Evolutionary conservation across 1,284 basidiomycete species (phyloP), one percentile per base, ranked within the genome.

Genomic region (Phylloboletellus chloephorus): DNA sequence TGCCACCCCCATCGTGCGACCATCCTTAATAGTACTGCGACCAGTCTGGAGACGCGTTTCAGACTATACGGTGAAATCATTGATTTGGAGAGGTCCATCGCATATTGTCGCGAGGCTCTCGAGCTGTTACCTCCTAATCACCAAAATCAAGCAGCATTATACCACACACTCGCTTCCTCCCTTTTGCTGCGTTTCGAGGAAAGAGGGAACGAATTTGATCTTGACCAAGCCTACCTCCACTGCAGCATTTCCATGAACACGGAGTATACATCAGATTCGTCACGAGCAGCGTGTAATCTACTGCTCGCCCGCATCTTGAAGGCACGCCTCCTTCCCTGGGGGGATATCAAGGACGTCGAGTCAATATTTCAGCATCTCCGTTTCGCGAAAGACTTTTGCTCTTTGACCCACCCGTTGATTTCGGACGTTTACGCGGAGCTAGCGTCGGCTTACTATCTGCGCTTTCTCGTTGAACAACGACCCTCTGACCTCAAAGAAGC

Each of bases 171-270:
- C 16, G 47, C 49, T 3, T 50, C 46, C 16, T 41, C 43, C 24
- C 56, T 60, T 24, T 25, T 57, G 5, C 39, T 48, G 16, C 60
- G 56, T 23, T 59, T 61, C 21, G 45, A 49, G 9, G 54, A 58
- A 19, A 39, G 24, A 0, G 60, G 57, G 0, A 32, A 59, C 31
- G 58, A 59, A 41, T 43, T 51, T 19, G 57, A 62, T 32, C 48
- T 59, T 13, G 54, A 59, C 7, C 49, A 50, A 34, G 60, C 57
- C 3, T 30, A 39, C 12, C 17, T 57, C 10, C 39, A 48, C 32
- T 60, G 59, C 32, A 40, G 25, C 35, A 23, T 37, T 7, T 45
- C 45, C n/a, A 30, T 51, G 35, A 46, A 31, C 24, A 32, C 26
- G 28, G 28, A 38, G 6, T 0, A 23, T 24, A 10, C 28, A 22